Evolutionary conservation across 2,329 filamentous ascomycete genomes (phyloP).

Genomic region (Metarhizium guizhouense): DNA sequence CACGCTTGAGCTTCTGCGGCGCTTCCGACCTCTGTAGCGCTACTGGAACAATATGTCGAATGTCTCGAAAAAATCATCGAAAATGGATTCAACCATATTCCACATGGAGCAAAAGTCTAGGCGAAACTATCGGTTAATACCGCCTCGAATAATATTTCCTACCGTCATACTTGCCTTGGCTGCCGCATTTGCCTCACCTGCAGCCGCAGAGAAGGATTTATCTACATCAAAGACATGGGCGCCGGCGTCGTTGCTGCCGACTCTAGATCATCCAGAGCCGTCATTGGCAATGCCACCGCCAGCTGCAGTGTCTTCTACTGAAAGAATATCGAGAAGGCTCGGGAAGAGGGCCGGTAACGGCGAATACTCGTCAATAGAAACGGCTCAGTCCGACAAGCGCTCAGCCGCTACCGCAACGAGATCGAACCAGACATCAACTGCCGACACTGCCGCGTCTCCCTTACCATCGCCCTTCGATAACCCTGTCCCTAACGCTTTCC

Average conservation of each 20-base stretch:
- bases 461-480: conserved; percentile 62
- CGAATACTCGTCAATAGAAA: neutral
- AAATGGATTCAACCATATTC: neutral
- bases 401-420: neutral
- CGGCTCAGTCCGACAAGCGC: neutral
- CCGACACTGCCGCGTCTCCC: conserved; percentile 15
- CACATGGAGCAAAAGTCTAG: neutral
- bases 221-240: neutral
- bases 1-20: neutral
- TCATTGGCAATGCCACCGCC: neutral
- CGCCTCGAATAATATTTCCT: neutral
- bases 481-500: conserved; percentile 54
- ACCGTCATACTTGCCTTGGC: neutral
- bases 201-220: neutral
- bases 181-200: neutral
- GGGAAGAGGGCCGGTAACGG: neutral
- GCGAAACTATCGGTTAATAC: neutral
- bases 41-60: neutral
- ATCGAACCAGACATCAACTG: neutral
- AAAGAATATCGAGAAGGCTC: neutral
- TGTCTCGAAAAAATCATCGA: neutral
- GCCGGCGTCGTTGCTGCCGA: neutral
- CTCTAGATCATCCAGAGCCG: neutral
- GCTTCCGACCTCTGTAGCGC: neutral
- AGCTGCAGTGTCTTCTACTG: neutral